Conservation (phyloP, 2,329 filamentous ascomycete genomes). For the Phyllosticta citriasiana region DNA sequence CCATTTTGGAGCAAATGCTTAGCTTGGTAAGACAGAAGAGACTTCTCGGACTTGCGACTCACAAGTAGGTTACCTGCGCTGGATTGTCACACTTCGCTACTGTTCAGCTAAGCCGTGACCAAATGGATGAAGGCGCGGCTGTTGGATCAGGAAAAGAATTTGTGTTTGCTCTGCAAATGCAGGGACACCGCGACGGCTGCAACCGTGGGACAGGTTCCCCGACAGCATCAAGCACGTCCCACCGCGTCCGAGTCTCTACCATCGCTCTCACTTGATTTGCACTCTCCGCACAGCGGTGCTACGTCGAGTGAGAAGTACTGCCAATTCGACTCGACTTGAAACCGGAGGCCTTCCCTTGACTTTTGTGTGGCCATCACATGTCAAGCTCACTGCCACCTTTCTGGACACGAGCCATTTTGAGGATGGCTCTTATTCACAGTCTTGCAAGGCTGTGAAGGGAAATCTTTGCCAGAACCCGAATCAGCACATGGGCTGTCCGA, state of each 20-base stretch:
- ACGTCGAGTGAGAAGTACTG: not conserved
- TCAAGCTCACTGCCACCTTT: too few relatives aligned
- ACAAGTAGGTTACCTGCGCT: not conserved
- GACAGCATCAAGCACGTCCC: not conserved
- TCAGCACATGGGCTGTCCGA: too few relatives aligned
- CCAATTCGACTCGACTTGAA: not conserved
- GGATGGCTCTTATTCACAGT: too few relatives aligned
- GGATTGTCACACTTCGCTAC: not conserved
- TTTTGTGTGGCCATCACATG: not conserved
- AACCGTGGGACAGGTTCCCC: not conserved
- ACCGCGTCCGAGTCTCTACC: not conserved
- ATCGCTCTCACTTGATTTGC: not conserved
- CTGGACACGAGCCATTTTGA: too few relatives aligned
- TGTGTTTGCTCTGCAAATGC: not conserved
- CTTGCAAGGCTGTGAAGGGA: too few relatives aligned
- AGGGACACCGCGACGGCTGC: not conserved
- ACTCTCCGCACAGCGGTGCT: not conserved
- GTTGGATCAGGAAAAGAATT: not conserved
- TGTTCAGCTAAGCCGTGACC: not conserved
- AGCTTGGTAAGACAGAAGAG: not conserved
- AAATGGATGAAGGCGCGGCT: not conserved
- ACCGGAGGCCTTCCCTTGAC: not conserved
- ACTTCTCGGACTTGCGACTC: not conserved
- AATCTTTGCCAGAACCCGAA: too few relatives aligned
- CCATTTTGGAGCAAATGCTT: not conserved